Evolutionary conservation across 768 basidiomycete species (phyloP).

Genomic region (Podaxis sp.): DNA sequence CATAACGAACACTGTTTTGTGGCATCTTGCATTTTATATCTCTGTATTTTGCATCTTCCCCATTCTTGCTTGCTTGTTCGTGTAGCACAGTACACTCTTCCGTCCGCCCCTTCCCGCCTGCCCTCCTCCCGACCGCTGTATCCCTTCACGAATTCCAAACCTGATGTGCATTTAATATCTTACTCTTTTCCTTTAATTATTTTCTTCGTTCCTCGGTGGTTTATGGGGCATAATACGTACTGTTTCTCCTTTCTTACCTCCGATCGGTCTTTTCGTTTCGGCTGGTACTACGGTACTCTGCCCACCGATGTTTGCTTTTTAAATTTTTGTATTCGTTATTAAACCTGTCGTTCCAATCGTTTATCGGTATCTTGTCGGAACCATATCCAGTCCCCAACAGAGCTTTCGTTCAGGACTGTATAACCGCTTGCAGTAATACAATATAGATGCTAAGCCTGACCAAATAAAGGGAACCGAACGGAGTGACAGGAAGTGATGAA

Average conservation of each 20-base stretch:
- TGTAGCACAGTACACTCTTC: conserved; percentile 4
- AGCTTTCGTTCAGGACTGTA: conserved; percentile 8
- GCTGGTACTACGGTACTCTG: conserved; percentile 17
- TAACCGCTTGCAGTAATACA: not conserved
- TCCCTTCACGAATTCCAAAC: conserved; percentile 13
- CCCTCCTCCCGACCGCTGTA: conserved; percentile 5
- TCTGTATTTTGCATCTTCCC: conserved; percentile 11
- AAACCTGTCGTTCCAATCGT: not conserved
- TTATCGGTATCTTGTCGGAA: not conserved
- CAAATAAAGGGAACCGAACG: not conserved
- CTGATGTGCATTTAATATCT: conserved; percentile 7
- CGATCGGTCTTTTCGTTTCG: conserved; percentile 17
- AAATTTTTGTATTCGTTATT: conserved; percentile 16
- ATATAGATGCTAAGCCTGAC: not conserved
- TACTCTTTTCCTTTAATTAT: conserved; percentile 10
- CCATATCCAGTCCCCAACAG: conserved; percentile 3
- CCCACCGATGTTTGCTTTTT: conserved; percentile 15
- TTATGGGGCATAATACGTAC: conserved; percentile 9
- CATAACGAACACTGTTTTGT: conserved; percentile 13
- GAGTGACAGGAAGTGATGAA: not conserved
- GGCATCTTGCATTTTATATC: conserved; percentile 16
- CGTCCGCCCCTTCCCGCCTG: not conserved
- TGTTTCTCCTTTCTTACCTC: conserved; percentile 14
- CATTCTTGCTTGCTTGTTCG: conserved; percentile 6
- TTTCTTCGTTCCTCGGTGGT: conserved; percentile 1